Conservation (phyloP, 495 filamentous ascomycete genomes). For the Tetracladium marchalianum region DNA sequence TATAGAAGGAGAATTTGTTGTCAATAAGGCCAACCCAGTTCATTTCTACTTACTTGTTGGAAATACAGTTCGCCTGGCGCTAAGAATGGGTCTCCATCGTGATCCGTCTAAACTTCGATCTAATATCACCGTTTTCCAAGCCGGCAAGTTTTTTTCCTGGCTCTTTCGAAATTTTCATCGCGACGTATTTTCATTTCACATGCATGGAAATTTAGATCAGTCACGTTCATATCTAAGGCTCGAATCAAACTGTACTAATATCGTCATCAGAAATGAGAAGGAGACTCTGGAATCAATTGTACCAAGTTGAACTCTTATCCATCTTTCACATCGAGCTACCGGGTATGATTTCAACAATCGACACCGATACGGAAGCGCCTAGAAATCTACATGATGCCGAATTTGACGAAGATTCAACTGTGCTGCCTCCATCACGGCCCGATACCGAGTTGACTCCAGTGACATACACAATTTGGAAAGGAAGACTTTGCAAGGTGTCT, state of each 20-base stretch:
- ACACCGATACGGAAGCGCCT: slow-evolving; percentile 23
- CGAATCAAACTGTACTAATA: too few relatives aligned
- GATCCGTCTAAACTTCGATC: slow-evolving; percentile 71
- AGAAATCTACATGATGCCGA: slow-evolving; percentile 27
- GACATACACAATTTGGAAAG: slow-evolving; percentile 23
- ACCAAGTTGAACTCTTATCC: slow-evolving; percentile 23
- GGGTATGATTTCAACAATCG: slow-evolving; percentile 16
- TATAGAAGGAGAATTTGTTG: slow-evolving; percentile 17
- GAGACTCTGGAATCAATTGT: slow-evolving; percentile 24
- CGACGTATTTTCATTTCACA: too few relatives aligned
- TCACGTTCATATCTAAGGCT: too few relatives aligned
- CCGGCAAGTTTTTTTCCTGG: slow-evolving; percentile 16
- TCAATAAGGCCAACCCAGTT: slow-evolving; percentile 14
- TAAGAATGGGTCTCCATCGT: slow-evolving; percentile 39
- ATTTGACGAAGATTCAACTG: slow-evolving; percentile 18
- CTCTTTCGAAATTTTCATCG: slow-evolving; percentile 7
- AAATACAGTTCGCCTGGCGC: slow-evolving; percentile 23
- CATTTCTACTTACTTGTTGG: slow-evolving; percentile 29
- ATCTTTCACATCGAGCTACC: slow-evolving; percentile 30
- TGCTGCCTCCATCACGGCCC: slow-evolving; percentile 21
- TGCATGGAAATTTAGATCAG: too few relatives aligned
- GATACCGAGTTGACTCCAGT: slow-evolving; percentile 20
- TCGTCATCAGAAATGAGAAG: slow-evolving; percentile 29
- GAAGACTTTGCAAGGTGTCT: slow-evolving; percentile 20
- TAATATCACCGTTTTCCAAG: slow-evolving; percentile 73